These are phyloP conservation scores for Pouteria glomerata DNA, from an alignment of 148 eudicot genomes.

Conservation along the genomic window DNA sequence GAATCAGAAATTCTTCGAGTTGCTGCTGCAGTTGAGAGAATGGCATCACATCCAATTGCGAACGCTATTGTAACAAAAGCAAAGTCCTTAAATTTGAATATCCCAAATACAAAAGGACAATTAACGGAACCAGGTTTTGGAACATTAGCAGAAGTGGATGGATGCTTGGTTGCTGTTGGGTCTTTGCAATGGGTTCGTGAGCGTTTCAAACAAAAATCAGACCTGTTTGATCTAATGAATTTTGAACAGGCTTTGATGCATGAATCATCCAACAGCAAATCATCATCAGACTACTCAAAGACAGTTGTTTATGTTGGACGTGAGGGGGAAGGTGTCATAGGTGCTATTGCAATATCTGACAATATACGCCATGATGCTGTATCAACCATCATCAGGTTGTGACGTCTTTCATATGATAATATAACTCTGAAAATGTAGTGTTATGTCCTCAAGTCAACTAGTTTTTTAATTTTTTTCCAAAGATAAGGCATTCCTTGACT, in stretches of 20 bases:
- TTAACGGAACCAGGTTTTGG: slow-evolving; percentile 94
- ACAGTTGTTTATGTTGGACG: slow-evolving; percentile 84
- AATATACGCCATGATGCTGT: slow-evolving; percentile 68
- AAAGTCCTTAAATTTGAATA: slow-evolving; percentile 49
- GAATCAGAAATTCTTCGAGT: slow-evolving; percentile 65
- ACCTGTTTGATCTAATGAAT: slow-evolving; percentile 32
- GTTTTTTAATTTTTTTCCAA: too few species aligned
- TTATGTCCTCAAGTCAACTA: too few species aligned
- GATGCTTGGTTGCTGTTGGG: slow-evolving; percentile 85
- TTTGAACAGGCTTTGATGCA: slow-evolving; percentile 50
- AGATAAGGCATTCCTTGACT: too few species aligned
- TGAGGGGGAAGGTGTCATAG: slow-evolving; percentile 87
- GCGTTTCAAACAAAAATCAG: slow-evolving; percentile 53
- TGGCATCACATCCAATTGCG: slow-evolving; percentile 92
- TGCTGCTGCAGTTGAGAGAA: slow-evolving; percentile 98
- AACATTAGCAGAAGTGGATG: slow-evolving; percentile 89
- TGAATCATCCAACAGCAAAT: slow-evolving; percentile 20
- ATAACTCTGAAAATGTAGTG: background rate
- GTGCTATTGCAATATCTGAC: slow-evolving; percentile 83
- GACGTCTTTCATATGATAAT: background rate
- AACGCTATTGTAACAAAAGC: slow-evolving; percentile 78
- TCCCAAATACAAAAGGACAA: slow-evolving; percentile 69
- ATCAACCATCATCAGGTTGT: slow-evolving; percentile 61
- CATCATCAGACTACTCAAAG: slow-evolving; percentile 50
- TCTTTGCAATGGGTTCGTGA: slow-evolving; percentile 70